Evolutionary conservation across 306 rosid species (phyloP).

Genomic region (Delonix regia): DNA sequence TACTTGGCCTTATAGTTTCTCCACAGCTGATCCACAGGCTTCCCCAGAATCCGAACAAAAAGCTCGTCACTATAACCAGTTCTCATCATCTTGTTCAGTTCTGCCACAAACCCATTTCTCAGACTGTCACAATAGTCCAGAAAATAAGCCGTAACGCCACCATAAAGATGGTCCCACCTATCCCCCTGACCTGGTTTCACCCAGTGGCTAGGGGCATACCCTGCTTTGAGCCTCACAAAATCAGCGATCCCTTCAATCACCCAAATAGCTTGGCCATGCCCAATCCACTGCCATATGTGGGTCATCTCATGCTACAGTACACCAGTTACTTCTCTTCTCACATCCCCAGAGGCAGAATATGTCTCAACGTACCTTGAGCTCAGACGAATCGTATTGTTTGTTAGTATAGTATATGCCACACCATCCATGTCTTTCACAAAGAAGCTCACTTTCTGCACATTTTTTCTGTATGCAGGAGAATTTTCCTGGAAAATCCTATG

Average conservation of each 20-base stretch:
- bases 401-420: slow-evolving; percentile 36
- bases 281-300: slow-evolving; percentile 75
- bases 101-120: slow-evolving; percentile 51
- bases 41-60: slow-evolving; percentile 47
- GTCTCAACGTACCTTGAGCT: slow-evolving; percentile 39
- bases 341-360: slow-evolving; percentile 47
- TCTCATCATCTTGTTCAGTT: slow-evolving; percentile 47
- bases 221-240: slow-evolving; percentile 53
- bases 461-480: slow-evolving; percentile 33
- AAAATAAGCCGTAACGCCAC: slow-evolving; percentile 52
- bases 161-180: slow-evolving; percentile 57
- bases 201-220: slow-evolving; percentile 45
- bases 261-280: slow-evolving; percentile 36
- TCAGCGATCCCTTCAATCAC: slow-evolving; percentile 64
- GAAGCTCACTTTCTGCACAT: slow-evolving; percentile 17
- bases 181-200: slow-evolving; percentile 40
- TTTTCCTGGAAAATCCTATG: slow-evolving; percentile 28
- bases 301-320: slow-evolving; percentile 56
- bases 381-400: slow-evolving; percentile 46
- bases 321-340: slow-evolving; percentile 50
- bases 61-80: slow-evolving; percentile 41
- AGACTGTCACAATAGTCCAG: slow-evolving; percentile 55
- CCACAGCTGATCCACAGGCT: slow-evolving; percentile 56
- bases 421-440: slow-evolving; percentile 44
- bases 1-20: slow-evolving; percentile 56